phyloP scores from a whole-genome alignment of 2,329 filamentous ascomycete species.

The Phialocephala sp. region DNA sequence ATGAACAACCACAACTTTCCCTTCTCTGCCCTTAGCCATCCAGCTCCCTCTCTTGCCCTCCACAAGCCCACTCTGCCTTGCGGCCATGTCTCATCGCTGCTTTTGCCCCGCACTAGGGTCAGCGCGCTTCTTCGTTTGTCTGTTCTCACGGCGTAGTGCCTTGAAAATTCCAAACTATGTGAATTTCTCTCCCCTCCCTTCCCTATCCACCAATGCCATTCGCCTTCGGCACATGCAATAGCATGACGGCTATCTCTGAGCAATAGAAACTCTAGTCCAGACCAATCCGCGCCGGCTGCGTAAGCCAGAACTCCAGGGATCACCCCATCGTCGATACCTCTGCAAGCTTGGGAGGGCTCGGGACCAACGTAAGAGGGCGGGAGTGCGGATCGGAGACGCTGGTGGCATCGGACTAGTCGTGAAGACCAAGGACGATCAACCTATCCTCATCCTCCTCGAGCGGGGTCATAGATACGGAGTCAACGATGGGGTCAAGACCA shows the following conservation, averaged over 20 bases:
- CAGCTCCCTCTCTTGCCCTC: conserved; percentile 21
- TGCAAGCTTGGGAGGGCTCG: conserved; percentile 37
- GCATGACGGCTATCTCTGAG: conserved; percentile 43
- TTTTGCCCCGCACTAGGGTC: conserved; percentile 43
- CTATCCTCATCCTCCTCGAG: conserved; percentile 45
- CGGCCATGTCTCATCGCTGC: conserved; percentile 29
- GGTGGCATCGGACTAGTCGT: conserved; percentile 32
- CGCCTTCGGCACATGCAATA: conserved; percentile 36
- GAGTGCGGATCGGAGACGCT: conserved; percentile 33
- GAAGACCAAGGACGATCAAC: conserved; percentile 36
- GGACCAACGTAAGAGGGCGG: conserved; percentile 39
- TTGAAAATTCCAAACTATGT: conserved; percentile 24
- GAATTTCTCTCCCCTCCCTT: conserved; percentile 25
- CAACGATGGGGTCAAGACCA: conserved; percentile 43
- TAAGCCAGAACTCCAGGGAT: conserved; percentile 41
- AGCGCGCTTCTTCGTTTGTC: conserved; percentile 48
- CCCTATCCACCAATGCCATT: conserved; percentile 37
- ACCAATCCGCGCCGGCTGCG: conserved; percentile 40
- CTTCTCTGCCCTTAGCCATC: conserved; percentile 14
- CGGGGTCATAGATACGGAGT: conserved; percentile 45
- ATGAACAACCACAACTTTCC: conserved; percentile 15
- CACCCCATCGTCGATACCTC: conserved; percentile 37
- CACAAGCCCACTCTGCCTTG: conserved; percentile 20
- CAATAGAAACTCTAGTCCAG: conserved; percentile 38
- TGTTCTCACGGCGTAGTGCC: conserved; percentile 28